Percentiles rank a stretch among this genome's conserved stretches.
Conservation (phyloP, 169 alveolate species). For the Cryptosporidium tyzzeri region DNA sequence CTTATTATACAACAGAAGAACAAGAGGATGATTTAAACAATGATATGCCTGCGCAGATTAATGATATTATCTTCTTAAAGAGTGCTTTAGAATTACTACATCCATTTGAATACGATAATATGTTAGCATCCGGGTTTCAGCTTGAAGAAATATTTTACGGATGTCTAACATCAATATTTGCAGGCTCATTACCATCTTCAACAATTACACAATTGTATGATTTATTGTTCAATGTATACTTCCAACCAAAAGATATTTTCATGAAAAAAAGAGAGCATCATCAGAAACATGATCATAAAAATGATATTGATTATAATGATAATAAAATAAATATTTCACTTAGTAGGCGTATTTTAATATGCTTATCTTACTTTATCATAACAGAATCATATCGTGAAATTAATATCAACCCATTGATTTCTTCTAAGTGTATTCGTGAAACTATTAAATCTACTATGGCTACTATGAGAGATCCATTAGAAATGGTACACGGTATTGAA, state of each 20-base stretch:
- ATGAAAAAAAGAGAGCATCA: not conserved
- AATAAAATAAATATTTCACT: constrained; percentile 41
- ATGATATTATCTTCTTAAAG: constrained; percentile 52
- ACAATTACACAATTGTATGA: constrained; percentile 69
- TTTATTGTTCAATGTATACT: constrained; percentile 56
- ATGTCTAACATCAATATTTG: constrained; percentile 59
- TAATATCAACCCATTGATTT: constrained; percentile 60
- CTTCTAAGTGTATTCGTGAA: constrained; percentile 73
- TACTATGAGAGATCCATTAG: constrained; percentile 72
- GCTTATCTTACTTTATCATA: constrained; percentile 55
- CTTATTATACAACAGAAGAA: constrained; percentile 63
- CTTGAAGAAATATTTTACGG: constrained; percentile 63
- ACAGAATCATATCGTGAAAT: constrained; percentile 76
- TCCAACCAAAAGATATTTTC: constrained; percentile 72
- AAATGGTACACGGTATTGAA: constrained; percentile 75
- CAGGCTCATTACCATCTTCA: constrained; percentile 72
- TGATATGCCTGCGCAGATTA: constrained; percentile 73
- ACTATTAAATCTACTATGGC: constrained; percentile 69
- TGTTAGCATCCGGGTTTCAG: constrained; percentile 75
- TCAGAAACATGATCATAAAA: not conserved
- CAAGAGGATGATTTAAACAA: constrained; percentile 52
- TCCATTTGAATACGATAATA: constrained; percentile 74
- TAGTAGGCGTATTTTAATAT: constrained; percentile 64
- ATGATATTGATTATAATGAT: constrained; percentile 23
- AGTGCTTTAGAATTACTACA: constrained; percentile 62